Evolutionary conservation across 1,284 basidiomycete genomes (phyloP).

Genomic region (Exobasidium cylindrosporum): DNA sequence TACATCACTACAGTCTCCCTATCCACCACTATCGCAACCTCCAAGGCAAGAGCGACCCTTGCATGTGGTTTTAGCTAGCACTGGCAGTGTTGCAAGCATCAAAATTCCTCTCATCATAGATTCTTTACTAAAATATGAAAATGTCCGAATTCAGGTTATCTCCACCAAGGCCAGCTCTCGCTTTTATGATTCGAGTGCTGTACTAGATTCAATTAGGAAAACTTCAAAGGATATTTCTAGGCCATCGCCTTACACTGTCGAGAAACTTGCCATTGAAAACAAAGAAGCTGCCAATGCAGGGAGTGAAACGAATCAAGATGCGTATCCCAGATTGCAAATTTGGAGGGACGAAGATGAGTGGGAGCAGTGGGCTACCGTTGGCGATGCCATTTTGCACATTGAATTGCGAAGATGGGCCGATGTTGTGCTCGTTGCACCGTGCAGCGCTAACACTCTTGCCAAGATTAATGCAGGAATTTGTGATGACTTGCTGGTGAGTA

Average conservation of each 20-base stretch:
- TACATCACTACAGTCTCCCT: slow-evolving; percentile 41
- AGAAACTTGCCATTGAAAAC: slow-evolving; percentile 33
- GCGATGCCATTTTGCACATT: slow-evolving; percentile 92
- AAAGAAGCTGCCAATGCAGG: slow-evolving; percentile 15
- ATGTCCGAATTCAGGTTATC: slow-evolving; percentile 78
- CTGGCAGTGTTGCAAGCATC: slow-evolving; percentile 90
- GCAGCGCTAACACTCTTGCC: slow-evolving; percentile 88
- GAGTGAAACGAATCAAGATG: neutral
- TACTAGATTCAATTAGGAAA: neutral
- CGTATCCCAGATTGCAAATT: slow-evolving; percentile 59
- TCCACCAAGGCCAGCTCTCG: slow-evolving; percentile 73
- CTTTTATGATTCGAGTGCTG: slow-evolving; percentile 66
- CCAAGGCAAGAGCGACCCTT: slow-evolving; percentile 31
- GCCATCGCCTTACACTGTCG: slow-evolving; percentile 14
- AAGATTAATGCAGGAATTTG: slow-evolving; percentile 85
- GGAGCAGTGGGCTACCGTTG: slow-evolving; percentile 68
- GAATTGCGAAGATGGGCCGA: slow-evolving; percentile 96
- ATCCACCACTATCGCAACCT: slow-evolving; percentile 28
- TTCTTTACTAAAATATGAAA: slow-evolving; percentile 69
- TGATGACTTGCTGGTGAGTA: slow-evolving; percentile 79
- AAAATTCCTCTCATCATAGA: slow-evolving; percentile 85
- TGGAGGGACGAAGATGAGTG: slow-evolving; percentile 94
- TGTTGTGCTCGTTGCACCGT: slow-evolving; percentile 86
- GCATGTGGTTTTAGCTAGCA: slow-evolving; percentile 78
- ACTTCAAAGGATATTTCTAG: slow-evolving; percentile 12